Base-by-base conservation (phyloP, 2,329 filamentous ascomycete genomes). In the Chaetomium strumarium region DNA sequence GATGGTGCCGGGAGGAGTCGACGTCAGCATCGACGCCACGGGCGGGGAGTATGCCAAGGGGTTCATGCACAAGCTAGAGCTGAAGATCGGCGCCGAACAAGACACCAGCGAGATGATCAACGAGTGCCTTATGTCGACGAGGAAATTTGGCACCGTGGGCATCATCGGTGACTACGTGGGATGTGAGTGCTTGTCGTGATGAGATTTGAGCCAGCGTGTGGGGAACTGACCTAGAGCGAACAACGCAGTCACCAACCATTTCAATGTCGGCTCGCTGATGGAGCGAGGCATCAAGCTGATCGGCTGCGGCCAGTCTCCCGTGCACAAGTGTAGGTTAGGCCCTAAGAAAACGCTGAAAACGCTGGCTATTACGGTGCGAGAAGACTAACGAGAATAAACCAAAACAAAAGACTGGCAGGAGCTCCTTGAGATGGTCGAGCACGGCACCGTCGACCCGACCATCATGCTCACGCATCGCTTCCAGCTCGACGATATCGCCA, bases 81-180 rank as follows among this genome's bases (percentile, higher is more conserved):
- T 57, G 42, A 33, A 17, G 36, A 34, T 47, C 12, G 51, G 51
- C 9, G 41, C 44, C 5, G 55, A 57, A 45, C 51, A 57, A 38
- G 55, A 57, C 31, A 57, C 51, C 24, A 57, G 55, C 34, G 55
- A 57, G 45, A 57, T 54, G 51, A 41, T 57, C 51, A 57, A 57
- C 44, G 55, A 57, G 47, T 46, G 42, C 10, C 42, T 57, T 14
- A 39, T 47, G 9, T 49, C 55, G 30, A 52, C 49, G 14, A 51
- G 37, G 40, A 54, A 57, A 36, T 57, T 57, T 49, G 51, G 55
- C 1, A 40, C 40, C 13, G 51, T 52, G 1, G 55, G 55, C 24
- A 52, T 57, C 40, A 54, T 57, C 37, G 51, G 51, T 8, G 48
- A 54, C 29, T 54, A 57, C 17, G 48, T 52, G 8, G 55, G 48